phyloP scores from a whole-genome alignment of 495 filamentous ascomycete species.

The Penicillium nucicola region DNA sequence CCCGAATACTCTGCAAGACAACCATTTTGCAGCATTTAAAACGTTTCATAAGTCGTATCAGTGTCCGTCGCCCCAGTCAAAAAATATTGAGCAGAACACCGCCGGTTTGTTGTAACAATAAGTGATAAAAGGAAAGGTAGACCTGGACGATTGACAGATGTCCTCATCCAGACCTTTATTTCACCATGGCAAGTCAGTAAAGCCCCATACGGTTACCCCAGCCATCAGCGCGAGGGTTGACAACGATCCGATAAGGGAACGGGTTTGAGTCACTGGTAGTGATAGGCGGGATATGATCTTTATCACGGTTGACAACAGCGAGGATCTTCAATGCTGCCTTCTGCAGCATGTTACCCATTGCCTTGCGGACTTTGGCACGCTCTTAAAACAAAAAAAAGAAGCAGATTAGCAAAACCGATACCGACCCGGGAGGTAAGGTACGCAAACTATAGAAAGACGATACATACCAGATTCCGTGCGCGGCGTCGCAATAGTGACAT shows the following conservation, averaged over 20 bases:
- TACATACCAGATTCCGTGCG: conserved; percentile 78
- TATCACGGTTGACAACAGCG: conserved; percentile 77
- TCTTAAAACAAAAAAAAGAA: conserved; percentile 45
- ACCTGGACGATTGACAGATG: neutral
- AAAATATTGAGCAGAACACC: neutral
- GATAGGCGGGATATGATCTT: conserved; percentile 96
- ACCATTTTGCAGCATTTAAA: neutral
- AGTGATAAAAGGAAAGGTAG: neutral
- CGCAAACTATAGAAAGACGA: neutral
- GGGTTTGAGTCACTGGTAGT: conserved; percentile 90
- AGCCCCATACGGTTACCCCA: conserved; percentile 81
- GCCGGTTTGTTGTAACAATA: neutral
- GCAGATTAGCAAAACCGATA: conserved; percentile 2
- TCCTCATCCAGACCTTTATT: neutral
- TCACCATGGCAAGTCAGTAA: conserved; percentile 46
- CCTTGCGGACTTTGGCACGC: conserved; percentile 77
- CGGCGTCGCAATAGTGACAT: conserved; percentile 85
- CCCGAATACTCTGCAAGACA: neutral
- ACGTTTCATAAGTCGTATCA: conserved; percentile 3
- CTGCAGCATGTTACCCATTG: conserved; percentile 82
- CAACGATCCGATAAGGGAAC: conserved; percentile 88
- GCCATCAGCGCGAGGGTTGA: conserved; percentile 74
- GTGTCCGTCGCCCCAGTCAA: neutral
- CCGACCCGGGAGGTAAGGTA: neutral
- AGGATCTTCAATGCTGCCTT: conserved; percentile 86